These are phyloP conservation scores for Rhodomyrtus tomentosa DNA, from an alignment of 345 rosid genomes.

Conservation along the genomic window DNA sequence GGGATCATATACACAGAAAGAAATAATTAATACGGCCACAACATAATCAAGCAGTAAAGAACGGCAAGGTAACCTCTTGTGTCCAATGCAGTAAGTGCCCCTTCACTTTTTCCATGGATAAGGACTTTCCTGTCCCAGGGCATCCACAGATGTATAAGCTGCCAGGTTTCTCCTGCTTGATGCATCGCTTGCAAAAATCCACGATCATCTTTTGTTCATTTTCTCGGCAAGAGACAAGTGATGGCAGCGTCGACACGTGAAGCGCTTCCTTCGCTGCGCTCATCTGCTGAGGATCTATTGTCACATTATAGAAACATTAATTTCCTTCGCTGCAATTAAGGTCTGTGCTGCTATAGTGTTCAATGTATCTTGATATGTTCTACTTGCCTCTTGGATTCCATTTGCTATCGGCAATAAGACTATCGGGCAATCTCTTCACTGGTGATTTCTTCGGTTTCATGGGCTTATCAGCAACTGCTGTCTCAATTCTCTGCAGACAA, in stretches of 20 bases:
- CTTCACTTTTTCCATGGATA: slow-evolving; percentile 68
- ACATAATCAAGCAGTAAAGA: neutral
- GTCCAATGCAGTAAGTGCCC: slow-evolving; percentile 50
- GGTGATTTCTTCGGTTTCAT: slow-evolving; percentile 7
- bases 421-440: slow-evolving; percentile 8
- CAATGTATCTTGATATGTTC: neutral
- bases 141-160: slow-evolving; percentile 77
- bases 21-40: neutral
- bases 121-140: slow-evolving; percentile 84
- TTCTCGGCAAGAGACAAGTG: slow-evolving; percentile 58
- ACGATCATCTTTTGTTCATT: slow-evolving; percentile 52
- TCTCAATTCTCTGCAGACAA: neutral
- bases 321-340: neutral
- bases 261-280: slow-evolving; percentile 61
- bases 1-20: neutral
- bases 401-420: slow-evolving; percentile 11
- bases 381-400: slow-evolving; percentile 65
- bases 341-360: neutral
- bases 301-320: neutral
- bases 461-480: slow-evolving; percentile 5
- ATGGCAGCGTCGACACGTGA: slow-evolving; percentile 67
- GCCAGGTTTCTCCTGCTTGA: slow-evolving; percentile 54
- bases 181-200: slow-evolving; percentile 54
- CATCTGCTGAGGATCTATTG: slow-evolving; percentile 47
- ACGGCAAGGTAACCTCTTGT: slow-evolving; percentile 25